A percentile compares a stretch with the other conserved stretches of the same genome.
phyloP scores from a whole-genome alignment of 2,329 filamentous ascomycete genomes.

The Fusarium continuum region DNA sequence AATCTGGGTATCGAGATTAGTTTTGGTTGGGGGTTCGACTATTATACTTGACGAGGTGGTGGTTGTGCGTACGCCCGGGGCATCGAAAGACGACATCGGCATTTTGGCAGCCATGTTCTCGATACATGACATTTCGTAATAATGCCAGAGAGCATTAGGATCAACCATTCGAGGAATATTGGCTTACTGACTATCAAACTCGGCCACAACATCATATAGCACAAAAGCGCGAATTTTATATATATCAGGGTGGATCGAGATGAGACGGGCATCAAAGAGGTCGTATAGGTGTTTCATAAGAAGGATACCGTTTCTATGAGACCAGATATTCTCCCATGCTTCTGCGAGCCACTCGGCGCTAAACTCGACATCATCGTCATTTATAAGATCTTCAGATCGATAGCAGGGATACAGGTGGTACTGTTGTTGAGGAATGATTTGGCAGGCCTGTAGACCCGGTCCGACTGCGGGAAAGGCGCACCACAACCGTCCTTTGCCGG shows the following conservation, averaged over 20 bases:
- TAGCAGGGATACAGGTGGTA: constrained; percentile 36
- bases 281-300: background rate
- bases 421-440: constrained; percentile 36
- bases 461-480: constrained; percentile 7
- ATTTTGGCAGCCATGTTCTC: background rate
- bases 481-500: constrained; percentile 32
- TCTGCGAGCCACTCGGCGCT: too few species aligned
- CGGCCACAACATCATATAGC: background rate
- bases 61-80: too few species aligned
- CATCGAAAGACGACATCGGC: too few species aligned
- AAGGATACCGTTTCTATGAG: background rate
- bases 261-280: background rate
- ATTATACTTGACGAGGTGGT: too few species aligned
- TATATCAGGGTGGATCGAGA: background rate
- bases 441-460: constrained; percentile 32
- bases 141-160: background rate
- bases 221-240: background rate
- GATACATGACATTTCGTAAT: background rate
- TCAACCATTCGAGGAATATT: background rate
- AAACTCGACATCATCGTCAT: too few species aligned
- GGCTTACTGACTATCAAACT: background rate
- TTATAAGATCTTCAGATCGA: too few species aligned
- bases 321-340: too few species aligned
- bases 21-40: too few species aligned
- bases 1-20: too few species aligned